Evolutionary conservation across 2,329 filamentous ascomycete genomes (phyloP), one percentile per base, ranked within the genome.

Genomic region (Colletotrichum camelliae): DNA sequence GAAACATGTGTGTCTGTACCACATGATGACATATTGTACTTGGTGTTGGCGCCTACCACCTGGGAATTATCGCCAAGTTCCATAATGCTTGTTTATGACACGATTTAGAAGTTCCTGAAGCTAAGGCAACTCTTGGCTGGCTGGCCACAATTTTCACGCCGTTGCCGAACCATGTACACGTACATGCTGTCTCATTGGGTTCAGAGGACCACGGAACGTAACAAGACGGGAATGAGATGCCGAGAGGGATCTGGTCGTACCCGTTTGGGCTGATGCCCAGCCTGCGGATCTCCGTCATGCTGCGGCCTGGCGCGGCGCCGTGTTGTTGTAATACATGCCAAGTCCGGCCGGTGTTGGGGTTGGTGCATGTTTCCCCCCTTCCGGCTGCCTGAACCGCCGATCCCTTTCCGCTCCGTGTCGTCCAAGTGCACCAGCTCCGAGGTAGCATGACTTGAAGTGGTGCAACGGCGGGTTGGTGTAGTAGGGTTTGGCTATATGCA

Each of bases 251-350:
- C n/a, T 39, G 33, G 29, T 62, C 66, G 58, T 64, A 43, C 13
- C 60, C 67, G 35, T 15, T 58, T 61, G 33, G 57, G 18, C 33
- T 27, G 48, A 71, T 48, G 35, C 72, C 35, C 43, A 71, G 72
- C 60, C 39, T 74, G 72, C 60, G 64, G 21, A 48, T 70, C 33
- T 58, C 67, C 71, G 67, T 71, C 72, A 70, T 74, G n/a, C 55
- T 65, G 43, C 43, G 43, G 24, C 33, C 43, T 65, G 58, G 67
- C 60, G 72, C 60, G 43, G 67, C 67, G 72, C 48, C 67, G 67
- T 60, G 33, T 33, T 48, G 12, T 35, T 70, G 58, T 60, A 52
- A 31, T 60, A 37, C 35, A 35, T 35, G 67, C 67, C 33, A 48
- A 52, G 66, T n/a, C 57, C 67, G 43, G 31, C 24, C 57, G 43